Base-by-base conservation (phyloP, 2,329 filamentous ascomycete species). In the Fusarium praegraminearum region DNA sequence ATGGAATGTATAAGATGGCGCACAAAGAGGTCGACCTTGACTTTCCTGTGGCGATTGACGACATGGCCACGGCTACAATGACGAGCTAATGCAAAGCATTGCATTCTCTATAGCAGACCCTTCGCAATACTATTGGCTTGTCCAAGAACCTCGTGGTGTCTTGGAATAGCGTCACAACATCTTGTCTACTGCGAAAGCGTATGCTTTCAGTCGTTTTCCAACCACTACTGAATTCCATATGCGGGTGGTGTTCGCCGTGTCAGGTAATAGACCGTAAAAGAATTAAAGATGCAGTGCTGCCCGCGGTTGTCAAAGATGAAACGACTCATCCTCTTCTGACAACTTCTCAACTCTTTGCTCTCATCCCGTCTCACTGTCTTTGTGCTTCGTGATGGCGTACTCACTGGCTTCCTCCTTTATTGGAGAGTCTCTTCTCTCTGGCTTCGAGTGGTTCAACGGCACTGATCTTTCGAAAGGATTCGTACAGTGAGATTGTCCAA, bases 391-490 rank as follows among this genome's bases (percentile, higher is more conserved):
- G 46, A 80, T 81, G 79, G 71, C 77, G 26, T 86, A 86, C 73
- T 77, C 80, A 35, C 74, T 86, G 50, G 74, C 76, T 13, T 79
- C 77, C 58, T 84, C 79, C 24, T 86, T 83, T 56, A 76, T 77
- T 22, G 81, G 82, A 45, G 77, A 80, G 47, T 79, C 81, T 54
- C 78, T 86, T 47, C 77, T 86, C 58, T 79, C 77, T 44, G 79
- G 79, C 61, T 88, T 88, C 76, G 81, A 79, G 67, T 88, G 86
- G 77, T 82, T 83, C 63, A 82, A 83, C 18, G 81, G 79, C 3
- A 52, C 68, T 7, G 91, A 94, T 72, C 89, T 87, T 2, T 93
- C 87, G 13, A 79, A 89, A 67, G 91, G 91, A 45, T 92, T 86
- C 73, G 91, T 93, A 28, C 79, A 84, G 76, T 93, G 88, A 77